phyloP scores from a whole-genome alignment of 2,329 filamentous ascomycete species.

The Raffaelea arxii region DNA sequence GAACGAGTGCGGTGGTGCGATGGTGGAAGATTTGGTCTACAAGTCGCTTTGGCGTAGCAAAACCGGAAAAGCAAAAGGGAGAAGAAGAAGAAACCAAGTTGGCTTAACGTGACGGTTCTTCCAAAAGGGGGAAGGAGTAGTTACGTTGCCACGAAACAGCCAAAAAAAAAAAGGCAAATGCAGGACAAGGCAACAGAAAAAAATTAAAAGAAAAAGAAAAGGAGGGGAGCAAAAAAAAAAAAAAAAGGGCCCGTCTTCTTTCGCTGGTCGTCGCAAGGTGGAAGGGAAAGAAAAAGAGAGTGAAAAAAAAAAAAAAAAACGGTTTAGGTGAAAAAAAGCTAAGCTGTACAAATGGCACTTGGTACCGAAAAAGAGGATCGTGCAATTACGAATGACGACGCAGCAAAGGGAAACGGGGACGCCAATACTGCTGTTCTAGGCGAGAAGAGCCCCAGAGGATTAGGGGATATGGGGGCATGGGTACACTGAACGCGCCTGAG shows the following conservation, averaged over 20 bases:
- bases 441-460: too few relatives aligned
- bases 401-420: neutral
- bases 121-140: too few relatives aligned
- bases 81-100: too few relatives aligned
- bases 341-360: neutral
- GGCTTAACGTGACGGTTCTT: too few relatives aligned
- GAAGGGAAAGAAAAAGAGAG: neutral
- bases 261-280: neutral
- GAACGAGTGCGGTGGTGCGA: too few relatives aligned
- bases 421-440: too few relatives aligned
- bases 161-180: neutral
- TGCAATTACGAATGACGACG: neutral
- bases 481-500: too few relatives aligned
- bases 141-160: too few relatives aligned
- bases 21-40: too few relatives aligned
- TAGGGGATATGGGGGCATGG: too few relatives aligned
- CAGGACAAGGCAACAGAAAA: neutral
- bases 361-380: neutral
- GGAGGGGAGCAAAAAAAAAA: neutral
- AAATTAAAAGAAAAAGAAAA: neutral
- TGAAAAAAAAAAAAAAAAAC: constrained; percentile 7
- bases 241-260: neutral
- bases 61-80: neutral
- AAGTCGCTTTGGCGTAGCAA: too few relatives aligned
- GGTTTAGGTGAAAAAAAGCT: constrained; percentile 4